Conservation (phyloP, 2,329 filamentous ascomycete genomes). For the Kalmusia sp. region DNA sequence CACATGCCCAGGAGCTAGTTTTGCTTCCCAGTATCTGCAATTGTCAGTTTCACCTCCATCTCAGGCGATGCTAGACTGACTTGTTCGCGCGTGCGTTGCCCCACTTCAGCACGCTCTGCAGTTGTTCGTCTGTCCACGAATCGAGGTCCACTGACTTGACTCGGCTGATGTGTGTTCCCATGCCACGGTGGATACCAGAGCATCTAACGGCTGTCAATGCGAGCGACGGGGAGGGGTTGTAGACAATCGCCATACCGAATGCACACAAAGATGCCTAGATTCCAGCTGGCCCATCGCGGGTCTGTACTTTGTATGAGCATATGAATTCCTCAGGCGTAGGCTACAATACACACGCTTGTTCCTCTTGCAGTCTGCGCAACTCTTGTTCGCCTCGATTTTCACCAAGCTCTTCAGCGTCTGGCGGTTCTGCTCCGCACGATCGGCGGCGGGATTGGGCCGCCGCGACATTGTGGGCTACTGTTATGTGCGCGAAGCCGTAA, state of each 20-base stretch:
- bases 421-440: slow-evolving; percentile 91
- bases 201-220: slow-evolving; percentile 60
- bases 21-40: slow-evolving; percentile 85
- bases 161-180: slow-evolving; percentile 97
- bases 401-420: slow-evolving; percentile 92
- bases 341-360: slow-evolving; percentile 80
- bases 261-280: slow-evolving; percentile 95
- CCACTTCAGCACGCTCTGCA: slow-evolving; percentile 93
- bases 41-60: slow-evolving; percentile 29
- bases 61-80: slow-evolving; percentile 50
- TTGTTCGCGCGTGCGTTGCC: slow-evolving; percentile 96
- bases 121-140: slow-evolving; percentile 97
- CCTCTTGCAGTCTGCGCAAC: slow-evolving; percentile 97
- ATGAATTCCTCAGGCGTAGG: neutral
- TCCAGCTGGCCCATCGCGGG: slow-evolving; percentile 99
- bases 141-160: slow-evolving; percentile 99
- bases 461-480: slow-evolving; percentile 70
- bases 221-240: neutral
- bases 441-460: slow-evolving; percentile 79
- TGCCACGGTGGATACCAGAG: slow-evolving; percentile 96
- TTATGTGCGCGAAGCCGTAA: neutral
- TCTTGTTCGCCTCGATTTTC: slow-evolving; percentile 94
- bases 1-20: slow-evolving; percentile 86
- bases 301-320: slow-evolving; percentile 62
- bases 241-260: slow-evolving; percentile 65